phyloP scores from a whole-genome alignment of 2,329 filamentous ascomycete species.

The Alternaria brassicicola region DNA sequence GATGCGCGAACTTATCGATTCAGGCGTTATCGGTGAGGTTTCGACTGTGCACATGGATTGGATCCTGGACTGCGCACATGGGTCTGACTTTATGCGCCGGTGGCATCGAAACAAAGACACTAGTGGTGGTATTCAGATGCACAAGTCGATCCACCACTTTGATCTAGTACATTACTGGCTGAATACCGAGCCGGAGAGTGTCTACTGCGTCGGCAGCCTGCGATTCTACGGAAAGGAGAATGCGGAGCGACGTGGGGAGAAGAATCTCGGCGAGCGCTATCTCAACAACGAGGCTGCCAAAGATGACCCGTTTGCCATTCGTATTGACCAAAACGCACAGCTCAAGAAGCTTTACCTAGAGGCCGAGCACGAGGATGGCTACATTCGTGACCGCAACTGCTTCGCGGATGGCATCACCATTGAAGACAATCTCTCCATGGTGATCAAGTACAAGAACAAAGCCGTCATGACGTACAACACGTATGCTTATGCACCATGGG shows the following conservation, averaged over 20 bases:
- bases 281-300: slow-evolving; percentile 59
- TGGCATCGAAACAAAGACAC: slow-evolving; percentile 68
- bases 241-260: slow-evolving; percentile 61
- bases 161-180: slow-evolving; percentile 70
- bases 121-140: slow-evolving; percentile 64
- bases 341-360: slow-evolving; percentile 66
- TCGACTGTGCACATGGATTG: slow-evolving; percentile 67
- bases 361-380: slow-evolving; percentile 67
- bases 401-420: slow-evolving; percentile 69
- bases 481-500: slow-evolving; percentile 67
- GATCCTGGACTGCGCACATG: slow-evolving; percentile 67
- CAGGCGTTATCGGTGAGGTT: slow-evolving; percentile 62
- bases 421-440: slow-evolving; percentile 67
- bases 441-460: slow-evolving; percentile 63
- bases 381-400: slow-evolving; percentile 66
- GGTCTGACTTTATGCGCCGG: slow-evolving; percentile 67
- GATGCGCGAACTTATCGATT: slow-evolving; percentile 60
- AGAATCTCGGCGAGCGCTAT: slow-evolving; percentile 58
- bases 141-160: slow-evolving; percentile 69
- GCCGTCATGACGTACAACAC: slow-evolving; percentile 65
- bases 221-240: slow-evolving; percentile 69
- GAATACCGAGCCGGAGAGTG: slow-evolving; percentile 59
- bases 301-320: slow-evolving; percentile 64
- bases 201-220: slow-evolving; percentile 64
- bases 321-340: slow-evolving; percentile 59